Base-by-base conservation (phyloP, 2,329 filamentous ascomycete genomes). In the Colletotrichum sp. region DNA sequence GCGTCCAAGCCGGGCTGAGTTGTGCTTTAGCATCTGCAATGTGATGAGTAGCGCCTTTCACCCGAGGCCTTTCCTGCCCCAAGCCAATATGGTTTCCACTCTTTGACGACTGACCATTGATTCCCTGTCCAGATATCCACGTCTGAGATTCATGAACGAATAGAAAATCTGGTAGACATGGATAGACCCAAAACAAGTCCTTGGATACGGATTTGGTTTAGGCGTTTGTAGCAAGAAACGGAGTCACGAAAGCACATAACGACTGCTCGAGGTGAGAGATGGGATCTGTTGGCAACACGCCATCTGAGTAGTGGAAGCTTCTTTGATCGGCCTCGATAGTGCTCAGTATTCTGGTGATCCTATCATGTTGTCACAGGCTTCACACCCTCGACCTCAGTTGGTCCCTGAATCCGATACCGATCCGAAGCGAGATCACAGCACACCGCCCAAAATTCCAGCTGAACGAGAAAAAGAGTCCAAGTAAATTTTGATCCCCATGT, bases 41-140 rank as follows among this genome's bases (percentile, higher is more conserved):
- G 5, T 44, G n/a, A 1, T 18, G 9, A 44, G 18, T 10, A 6
- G 39, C 39, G 39, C 18, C 16, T 10, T 44, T n/a, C 39, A n/a
- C 39, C 18, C 18, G 8, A 44, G 18, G 18, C 39, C 39, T 44
- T 18, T 44, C 39, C 39, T n/a, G 5, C 39, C 5, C 39, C 39
- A 44, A 44, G 39, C 39, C 39, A 44, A 4, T 18, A 44, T 44
- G 8, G 39, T n/a, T 44, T 18, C 36, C 39, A 44, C 39, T 44
- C 8, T 6, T 44, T 0, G 5, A 44, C 18, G 39, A 39, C 36
- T 18, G 8, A 10, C 16, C 8, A 6, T 44, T n/a, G 39, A 44
- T 8, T 10, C 8, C 0, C 18, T n/a, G 8, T n/a, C 18, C 39
- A 44, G 0, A n/a, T 44, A 6, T 8, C 0, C 39, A 8, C n/a